Evolutionary conservation across 179 eudicot genomes (phyloP), one percentile per base, ranked within the genome.

Genomic region (Dionaea muscipula): DNA sequence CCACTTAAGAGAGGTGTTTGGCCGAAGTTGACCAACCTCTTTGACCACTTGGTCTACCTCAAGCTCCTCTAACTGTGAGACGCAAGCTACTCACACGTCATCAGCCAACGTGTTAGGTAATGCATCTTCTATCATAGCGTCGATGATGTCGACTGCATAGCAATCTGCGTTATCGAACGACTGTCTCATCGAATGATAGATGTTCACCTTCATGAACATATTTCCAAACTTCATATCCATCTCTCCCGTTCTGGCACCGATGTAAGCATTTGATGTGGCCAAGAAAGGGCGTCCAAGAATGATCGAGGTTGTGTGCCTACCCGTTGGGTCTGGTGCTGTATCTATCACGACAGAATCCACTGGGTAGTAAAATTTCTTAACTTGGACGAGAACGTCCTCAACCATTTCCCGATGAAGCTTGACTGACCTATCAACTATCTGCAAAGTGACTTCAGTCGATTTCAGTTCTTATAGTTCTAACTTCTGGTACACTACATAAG

Each of bases 301-400:
- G 25, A 60, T 35, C 3, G 47, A 47, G 14, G n/a, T n/a, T n/a
- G 48, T 35, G 23, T 59, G 33, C 6, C 20, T 2, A 31, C 33
- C 54, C 27, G 20, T 55, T 24, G 48, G n/a, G n/a, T n/a, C n/a
- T n/a, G n/a, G n/a, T n/a, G n/a, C 63, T 46, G 48, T 59, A 16
- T 59, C 63, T 24, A 59, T 23, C 21, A 49, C 55, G 22, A 59
- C 63, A 59, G 50, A 50, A 39, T 60, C 56, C 8, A 26, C 7
- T 37, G 38, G 64, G 23, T 24, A 17, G 7, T 20, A 18, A 25
- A 60, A 4, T 60, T 60, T 8, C 31, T 56, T n/a, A 60, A 48
- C 17, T 46, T 55, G 11, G 55, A 43, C 4, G 46, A n/a, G 51
- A 0, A 54, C 60, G 25, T 63, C 60, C 35, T 63, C 68, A 37